phyloP scores from a whole-genome alignment of 352 stramenopile genomes.

The Globisporangium viniferum region DNA sequence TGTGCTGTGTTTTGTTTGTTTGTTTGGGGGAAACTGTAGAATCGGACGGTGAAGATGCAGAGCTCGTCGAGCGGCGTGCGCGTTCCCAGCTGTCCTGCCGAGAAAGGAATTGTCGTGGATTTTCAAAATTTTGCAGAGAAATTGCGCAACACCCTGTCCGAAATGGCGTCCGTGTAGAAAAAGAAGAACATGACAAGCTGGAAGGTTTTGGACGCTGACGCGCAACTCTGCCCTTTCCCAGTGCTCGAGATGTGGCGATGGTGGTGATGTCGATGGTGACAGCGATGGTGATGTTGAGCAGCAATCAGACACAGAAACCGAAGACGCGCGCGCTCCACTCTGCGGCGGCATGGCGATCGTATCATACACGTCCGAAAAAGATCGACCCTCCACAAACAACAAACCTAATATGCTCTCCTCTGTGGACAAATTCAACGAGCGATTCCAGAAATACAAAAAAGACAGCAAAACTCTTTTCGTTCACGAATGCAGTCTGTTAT shows the following conservation, averaged over 20 bases:
- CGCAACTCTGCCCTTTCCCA: neutral
- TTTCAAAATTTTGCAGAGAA: constrained; percentile 82
- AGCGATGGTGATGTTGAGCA: neutral
- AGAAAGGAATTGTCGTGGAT: constrained; percentile 69
- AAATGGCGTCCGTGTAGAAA: constrained; percentile 79
- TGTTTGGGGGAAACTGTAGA: constrained; percentile 27
- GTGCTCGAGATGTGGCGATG: neutral
- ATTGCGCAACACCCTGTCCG: constrained; percentile 75
- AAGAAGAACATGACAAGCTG: neutral
- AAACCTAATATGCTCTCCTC: neutral
- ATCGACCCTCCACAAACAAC: neutral
- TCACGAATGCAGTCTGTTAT: neutral
- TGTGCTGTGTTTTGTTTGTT: neutral
- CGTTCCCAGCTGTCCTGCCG: constrained; percentile 69
- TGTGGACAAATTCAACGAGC: neutral
- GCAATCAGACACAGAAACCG: neutral
- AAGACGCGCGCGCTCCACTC: neutral
- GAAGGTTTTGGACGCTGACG: neutral
- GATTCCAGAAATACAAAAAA: neutral
- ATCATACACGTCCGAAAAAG: neutral
- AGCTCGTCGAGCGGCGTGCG: constrained; percentile 73
- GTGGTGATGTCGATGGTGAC: neutral
- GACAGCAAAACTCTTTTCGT: neutral
- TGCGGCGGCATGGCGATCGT: neutral
- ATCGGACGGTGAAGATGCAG: constrained; percentile 83